Evolutionary conservation across 345 rosid genomes (phyloP), one percentile per base, ranked within the genome.

Genomic region (Eutrema yunnanense): DNA sequence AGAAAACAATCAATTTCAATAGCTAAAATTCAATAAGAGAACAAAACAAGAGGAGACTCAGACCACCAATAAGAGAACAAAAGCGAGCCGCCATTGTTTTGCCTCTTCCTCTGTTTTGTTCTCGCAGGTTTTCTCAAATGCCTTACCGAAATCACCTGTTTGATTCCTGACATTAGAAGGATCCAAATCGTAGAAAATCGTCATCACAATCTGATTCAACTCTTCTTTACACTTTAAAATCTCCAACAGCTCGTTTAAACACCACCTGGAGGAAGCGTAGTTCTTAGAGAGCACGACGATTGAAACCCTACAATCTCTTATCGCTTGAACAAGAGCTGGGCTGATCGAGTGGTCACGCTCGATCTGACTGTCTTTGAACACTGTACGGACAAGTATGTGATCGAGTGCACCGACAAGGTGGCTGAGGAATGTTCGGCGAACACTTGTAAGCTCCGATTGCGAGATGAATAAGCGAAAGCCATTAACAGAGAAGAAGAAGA

Each of bases 161-260:
- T 70, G 66, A 3, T 47, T 10, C 34, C 66, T 61, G 2, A 70
- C 74, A 22, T 70, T 19, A 30, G 29, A 46, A 30, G 74, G 66
- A 36, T 70, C 65, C 9, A 70, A 10, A 13, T 57, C 46, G 11
- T 70, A 57, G 48, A 70, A 70, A 29, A 70, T 61, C 2, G 74
- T 47, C 46, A 67, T 33, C 26, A 52, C 49, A 9, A 47, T 64
- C 69, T 64, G 69, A 14, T 9, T 10, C 7, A 32, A 38, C 55
- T 46, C 55, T 27, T 33, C n/a, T 8, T 9, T 46, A 9, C 69
- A 64, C 30, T 64, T 64, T 3, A 46, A 9, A 12, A 64, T 64
- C 41, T 64, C 55, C 3, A 64, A 16, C 43, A 64, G 16, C 3
- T 64, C 67, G 14, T 63, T 0, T 1, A 63, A 46, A 33, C 67